Evolutionary conservation across 2,329 filamentous ascomycete species (phyloP).

Genomic region (Pezicula rhizophila): DNA sequence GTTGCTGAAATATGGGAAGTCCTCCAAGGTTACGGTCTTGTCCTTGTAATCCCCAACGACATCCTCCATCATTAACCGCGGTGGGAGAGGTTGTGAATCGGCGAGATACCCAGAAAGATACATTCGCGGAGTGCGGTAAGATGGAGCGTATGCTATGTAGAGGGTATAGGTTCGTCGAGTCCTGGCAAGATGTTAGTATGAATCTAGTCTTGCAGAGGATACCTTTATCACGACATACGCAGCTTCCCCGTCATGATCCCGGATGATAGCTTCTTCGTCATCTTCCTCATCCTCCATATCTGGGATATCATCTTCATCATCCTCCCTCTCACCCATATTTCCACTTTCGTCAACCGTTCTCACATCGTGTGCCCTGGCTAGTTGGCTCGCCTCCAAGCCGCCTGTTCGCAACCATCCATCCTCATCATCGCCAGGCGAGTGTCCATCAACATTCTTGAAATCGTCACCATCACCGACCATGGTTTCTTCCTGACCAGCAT

Average conservation of each 20-base stretch:
- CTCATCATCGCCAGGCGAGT: conserved; percentile 54
- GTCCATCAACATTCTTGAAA: conserved; percentile 41
- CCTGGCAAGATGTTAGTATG: conserved; percentile 37
- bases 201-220: conserved; percentile 1
- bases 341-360: conserved; percentile 85
- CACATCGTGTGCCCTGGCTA: conserved; percentile 73
- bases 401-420: conserved; percentile 92
- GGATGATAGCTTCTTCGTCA: conserved; percentile 90
- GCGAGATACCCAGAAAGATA: conserved; percentile 88
- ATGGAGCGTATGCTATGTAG: conserved; percentile 96
- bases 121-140: conserved; percentile 91
- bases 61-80: conserved; percentile 89
- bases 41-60: conserved; percentile 96
- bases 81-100: conserved; percentile 73
- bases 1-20: conserved; percentile 91
- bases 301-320: conserved; percentile 78
- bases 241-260: conserved; percentile 45
- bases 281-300: conserved; percentile 98
- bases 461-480: conserved; percentile 75
- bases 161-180: conserved; percentile 90
- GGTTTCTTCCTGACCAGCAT: conserved; percentile 79
- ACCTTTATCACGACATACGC: conserved; percentile 15
- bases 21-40: conserved; percentile 96
- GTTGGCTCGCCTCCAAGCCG: conserved; percentile 67
- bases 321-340: conserved; percentile 70